Base-by-base conservation (phyloP, 768 basidiomycete genomes). In the Asterophora lycoperdoides region DNA sequence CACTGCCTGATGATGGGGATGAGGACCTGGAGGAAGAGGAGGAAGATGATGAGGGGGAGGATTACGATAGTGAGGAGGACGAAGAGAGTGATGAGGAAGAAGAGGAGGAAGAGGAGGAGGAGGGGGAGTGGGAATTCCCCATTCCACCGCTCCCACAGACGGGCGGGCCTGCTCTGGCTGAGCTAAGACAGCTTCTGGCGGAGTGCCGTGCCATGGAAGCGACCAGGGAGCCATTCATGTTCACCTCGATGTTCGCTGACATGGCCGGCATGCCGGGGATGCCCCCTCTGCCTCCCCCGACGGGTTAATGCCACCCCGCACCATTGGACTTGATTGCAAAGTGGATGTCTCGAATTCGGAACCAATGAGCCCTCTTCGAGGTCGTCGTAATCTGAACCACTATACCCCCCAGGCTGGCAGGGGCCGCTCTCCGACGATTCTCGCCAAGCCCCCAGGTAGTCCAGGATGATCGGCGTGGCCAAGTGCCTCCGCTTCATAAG, bases 161-260 rank as follows among this genome's bases (percentile, higher is more conserved):
- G 11, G 58, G 59, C 34, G 61, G 60, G 15, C 48, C 57, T 23
- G 57, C 60, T 10, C 46, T 80, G 20, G 60, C 60, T 28, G 77
- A 80, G 58, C 55, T 86, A 48, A 75, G 81, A 40, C 71, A 76
- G 48, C 56, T 87, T 36, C 55, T 85, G 49, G 73, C 74, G 42
- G 80, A 84, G 60, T 83, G 82, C 49, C 68, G 74, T 35, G 70
- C 68, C 50, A 82, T 79, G 77, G 70, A 66, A 13, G 63, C 65
- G 46, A 66, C 61, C 30, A 60, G 75, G 48, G 75, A 74, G 37
- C 75, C 75, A 38, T 62, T 68, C 1, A 56, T 75, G 51, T 65
- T 66, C 18, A 40, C 62, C 4, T 45, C 57, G 18, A 56, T 58
- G 53, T 52, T 59, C 20, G 17, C 39, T 9, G 55, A 48, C 15